Evolutionary conservation across 148 eudicot species (phyloP).

Genomic region (Rhododendron simsii): DNA sequence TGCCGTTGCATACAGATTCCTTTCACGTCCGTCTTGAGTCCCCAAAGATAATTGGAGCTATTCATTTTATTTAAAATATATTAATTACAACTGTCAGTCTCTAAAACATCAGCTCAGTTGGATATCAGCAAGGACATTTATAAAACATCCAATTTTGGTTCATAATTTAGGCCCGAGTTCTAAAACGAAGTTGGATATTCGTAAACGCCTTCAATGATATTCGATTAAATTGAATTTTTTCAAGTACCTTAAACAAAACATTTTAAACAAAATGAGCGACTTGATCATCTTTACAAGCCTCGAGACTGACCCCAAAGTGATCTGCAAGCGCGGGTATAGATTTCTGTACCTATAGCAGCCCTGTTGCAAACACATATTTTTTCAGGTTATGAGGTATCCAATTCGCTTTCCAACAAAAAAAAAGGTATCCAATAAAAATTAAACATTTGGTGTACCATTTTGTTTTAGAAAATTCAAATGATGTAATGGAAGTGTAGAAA

Average conservation of each 20-base stretch:
- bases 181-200: background rate
- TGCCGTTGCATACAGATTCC: too few relatives aligned
- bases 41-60: background rate
- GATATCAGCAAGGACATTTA: too few relatives aligned
- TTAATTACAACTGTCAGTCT: too few relatives aligned
- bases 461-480: background rate
- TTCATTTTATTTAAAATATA: background rate
- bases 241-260: too few relatives aligned
- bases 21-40: background rate
- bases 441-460: background rate
- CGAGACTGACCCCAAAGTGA: too few relatives aligned
- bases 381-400: background rate
- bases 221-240: too few relatives aligned
- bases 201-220: background rate
- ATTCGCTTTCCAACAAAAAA: background rate
- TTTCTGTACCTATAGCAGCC: background rate
- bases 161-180: background rate
- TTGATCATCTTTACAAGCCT: too few relatives aligned
- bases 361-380: background rate
- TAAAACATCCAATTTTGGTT: too few relatives aligned
- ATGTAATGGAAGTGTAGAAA: constrained; percentile 17
- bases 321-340: background rate
- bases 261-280: too few relatives aligned
- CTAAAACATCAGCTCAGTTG: background rate
- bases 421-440: background rate